Conservation (phyloP, 441 rosid species). For the Adansonia rubrostipa region DNA sequence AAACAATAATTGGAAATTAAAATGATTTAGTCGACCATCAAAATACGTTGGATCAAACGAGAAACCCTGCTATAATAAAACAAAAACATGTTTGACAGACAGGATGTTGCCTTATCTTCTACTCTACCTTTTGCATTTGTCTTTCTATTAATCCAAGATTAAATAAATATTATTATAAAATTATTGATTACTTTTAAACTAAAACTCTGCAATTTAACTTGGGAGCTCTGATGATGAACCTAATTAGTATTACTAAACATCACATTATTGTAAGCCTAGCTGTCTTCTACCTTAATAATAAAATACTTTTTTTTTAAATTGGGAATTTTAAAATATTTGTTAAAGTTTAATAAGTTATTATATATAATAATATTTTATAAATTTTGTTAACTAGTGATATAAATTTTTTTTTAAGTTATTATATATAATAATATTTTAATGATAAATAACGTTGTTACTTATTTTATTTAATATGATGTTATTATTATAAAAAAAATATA, state of each 20-base stretch:
- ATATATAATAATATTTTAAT: too few relatives aligned
- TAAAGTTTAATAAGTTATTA: too few relatives aligned
- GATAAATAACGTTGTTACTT: too few relatives aligned
- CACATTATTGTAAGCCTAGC: not conserved
- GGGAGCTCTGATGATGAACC: not conserved
- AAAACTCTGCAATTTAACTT: not conserved
- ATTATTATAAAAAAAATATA: too few relatives aligned
- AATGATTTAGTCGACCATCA: not conserved
- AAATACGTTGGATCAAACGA: not conserved
- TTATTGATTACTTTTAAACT: not conserved
- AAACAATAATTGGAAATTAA: not conserved
- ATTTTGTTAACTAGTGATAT: too few relatives aligned
- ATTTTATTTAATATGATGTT: too few relatives aligned
- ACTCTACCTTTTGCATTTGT: not conserved
- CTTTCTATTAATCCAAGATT: not conserved
- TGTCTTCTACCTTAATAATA: not conserved
- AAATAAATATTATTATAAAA: not conserved
- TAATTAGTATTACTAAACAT: not conserved
- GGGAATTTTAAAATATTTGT: not conserved
- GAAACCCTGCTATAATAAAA: not conserved
- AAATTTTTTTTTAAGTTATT: too few relatives aligned
- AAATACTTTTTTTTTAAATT: not conserved
- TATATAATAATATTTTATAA: too few relatives aligned
- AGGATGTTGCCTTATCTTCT: not conserved
- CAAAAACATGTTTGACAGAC: too few relatives aligned